A percentile compares a stretch with the other conserved stretches of the same genome.
Conservation (phyloP, 768 basidiomycete genomes). For the Suillus sp. region DNA sequence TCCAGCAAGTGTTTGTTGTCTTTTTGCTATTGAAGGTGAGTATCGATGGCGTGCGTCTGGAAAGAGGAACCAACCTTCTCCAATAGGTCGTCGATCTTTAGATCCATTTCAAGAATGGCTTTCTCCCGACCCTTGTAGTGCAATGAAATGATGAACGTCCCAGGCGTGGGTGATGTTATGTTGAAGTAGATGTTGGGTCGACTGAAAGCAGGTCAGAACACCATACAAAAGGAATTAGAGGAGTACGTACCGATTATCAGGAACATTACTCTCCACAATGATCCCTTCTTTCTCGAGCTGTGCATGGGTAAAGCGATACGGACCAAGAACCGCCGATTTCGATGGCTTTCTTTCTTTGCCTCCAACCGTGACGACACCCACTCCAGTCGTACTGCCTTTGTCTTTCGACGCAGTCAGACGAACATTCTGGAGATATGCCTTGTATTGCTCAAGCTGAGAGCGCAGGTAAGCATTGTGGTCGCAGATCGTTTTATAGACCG, state of each 20-base stretch:
- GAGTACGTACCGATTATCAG: constrained; percentile 83
- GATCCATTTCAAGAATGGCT: constrained; percentile 99
- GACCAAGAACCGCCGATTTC: constrained; percentile 87
- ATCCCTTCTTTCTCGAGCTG: constrained; percentile 99
- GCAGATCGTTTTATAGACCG: constrained; percentile 99
- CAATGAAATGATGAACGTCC: constrained; percentile 97
- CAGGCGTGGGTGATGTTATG: constrained; percentile 95
- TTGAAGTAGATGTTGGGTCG: constrained; percentile 99
- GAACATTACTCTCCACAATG: constrained; percentile 98
- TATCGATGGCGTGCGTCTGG: constrained; percentile 8
- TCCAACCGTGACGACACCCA: constrained; percentile 93
- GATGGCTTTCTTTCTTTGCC: constrained; percentile 95
- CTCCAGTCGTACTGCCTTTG: constrained; percentile 83
- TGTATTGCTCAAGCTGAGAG: constrained; percentile 97
- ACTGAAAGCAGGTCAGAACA: constrained; percentile 41
- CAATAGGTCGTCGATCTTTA: constrained; percentile 96
- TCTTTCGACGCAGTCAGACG: constrained; percentile 86
- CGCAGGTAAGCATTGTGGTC: constrained; percentile 99
- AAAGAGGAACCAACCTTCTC: constrained; percentile 73
- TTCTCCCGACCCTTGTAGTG: constrained; percentile 99
- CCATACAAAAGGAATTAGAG: neutral
- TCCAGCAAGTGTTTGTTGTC: constrained; percentile 97
- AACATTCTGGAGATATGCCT: constrained; percentile 98
- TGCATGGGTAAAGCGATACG: constrained; percentile 96
- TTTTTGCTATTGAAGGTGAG: constrained; percentile 77